These are phyloP conservation scores for Pseudohyphozyma bogoriensis DNA, from an alignment of 768 basidiomycete species.

Conservation along the genomic window DNA sequence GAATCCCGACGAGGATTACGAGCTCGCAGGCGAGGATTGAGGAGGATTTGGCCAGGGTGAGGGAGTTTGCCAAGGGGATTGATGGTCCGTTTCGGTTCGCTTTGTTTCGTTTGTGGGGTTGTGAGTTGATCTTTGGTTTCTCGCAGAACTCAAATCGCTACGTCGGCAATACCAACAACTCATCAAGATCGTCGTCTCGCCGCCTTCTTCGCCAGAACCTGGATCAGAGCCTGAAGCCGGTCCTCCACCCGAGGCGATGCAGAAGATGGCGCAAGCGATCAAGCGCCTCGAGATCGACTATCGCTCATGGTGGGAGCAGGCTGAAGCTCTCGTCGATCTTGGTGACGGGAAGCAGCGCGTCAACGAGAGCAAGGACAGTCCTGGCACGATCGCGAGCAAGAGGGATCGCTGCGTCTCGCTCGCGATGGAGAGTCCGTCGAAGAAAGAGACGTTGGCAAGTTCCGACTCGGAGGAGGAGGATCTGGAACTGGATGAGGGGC, in stretches of 20 bases:
- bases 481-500: too few relatives aligned
- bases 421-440: constrained; percentile 1
- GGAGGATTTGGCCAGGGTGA: constrained; percentile 33
- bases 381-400: constrained; percentile 8
- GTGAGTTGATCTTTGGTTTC: not conserved
- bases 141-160: constrained; percentile 28
- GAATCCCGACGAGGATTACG: constrained; percentile 33
- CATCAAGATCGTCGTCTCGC: constrained; percentile 1
- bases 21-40: constrained; percentile 34
- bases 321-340: constrained; percentile 29
- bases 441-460: not conserved
- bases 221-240: not conserved
- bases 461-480: constrained; percentile 18
- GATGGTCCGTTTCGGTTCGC: constrained; percentile 22
- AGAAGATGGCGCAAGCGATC: constrained; percentile 3
- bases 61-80: constrained; percentile 33
- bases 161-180: constrained; percentile 15
- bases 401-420: constrained; percentile 21
- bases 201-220: not conserved
- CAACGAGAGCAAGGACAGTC: not conserved
- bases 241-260: not conserved
- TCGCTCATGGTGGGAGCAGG: constrained; percentile 30
- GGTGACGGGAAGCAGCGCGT: constrained; percentile 22
- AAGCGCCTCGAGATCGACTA: constrained; percentile 23
- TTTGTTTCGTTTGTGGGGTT: not conserved